Base-by-base conservation (phyloP, 345 rosid genomes). In the Arabis hirsuta region DNA sequence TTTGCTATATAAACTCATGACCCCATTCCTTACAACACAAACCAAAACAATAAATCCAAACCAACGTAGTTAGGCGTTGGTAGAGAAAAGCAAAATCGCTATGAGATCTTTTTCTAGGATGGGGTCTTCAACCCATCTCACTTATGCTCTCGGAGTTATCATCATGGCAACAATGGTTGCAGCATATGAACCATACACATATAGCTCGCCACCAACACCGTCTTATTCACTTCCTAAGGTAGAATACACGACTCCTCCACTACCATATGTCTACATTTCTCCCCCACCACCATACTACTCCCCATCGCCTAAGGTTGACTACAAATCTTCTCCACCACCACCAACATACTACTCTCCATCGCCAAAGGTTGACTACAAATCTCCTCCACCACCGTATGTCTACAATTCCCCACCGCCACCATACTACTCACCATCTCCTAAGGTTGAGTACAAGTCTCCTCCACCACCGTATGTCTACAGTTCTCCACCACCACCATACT, bases 61-160 rank as follows among this genome's bases (percentile, higher is more conserved):
- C 76, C 56, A 72, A 72, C 70, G 19, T 63, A 72, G 6, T 27
- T 1, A 44, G 3, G 44, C 50, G 55, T 63, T 63, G 57, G 50
- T 19, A 14, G 7, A 55, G 64, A 56, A 47, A 56, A 47, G 0
- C 5, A 27, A 27, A 36, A 24, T 3, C 2, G 5, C 3, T 5
- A 73, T 73, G 77, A 38, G 8, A 44, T 54, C 69, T 62, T 52
- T 16, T 32, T 46, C 51, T 2, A 55, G 3, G 65, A 73, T 64
- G 76, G 70, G 67, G 67, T 26, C 44, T 38, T 66, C 78, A 50
- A 1, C 78, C 55, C 78, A 66, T 73, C 67, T 58, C 55, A 50
- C 24, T 2, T 73, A 0, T 9, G 47, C 72, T 58, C 3, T 73
- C 27, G 78, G 67, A 38, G 24, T 52, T 36, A 26, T 65, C 14